These are phyloP conservation scores for Aaosphaeria pasadenensis DNA, from an alignment of 2,329 filamentous ascomycete species.

Conservation along the genomic window DNA sequence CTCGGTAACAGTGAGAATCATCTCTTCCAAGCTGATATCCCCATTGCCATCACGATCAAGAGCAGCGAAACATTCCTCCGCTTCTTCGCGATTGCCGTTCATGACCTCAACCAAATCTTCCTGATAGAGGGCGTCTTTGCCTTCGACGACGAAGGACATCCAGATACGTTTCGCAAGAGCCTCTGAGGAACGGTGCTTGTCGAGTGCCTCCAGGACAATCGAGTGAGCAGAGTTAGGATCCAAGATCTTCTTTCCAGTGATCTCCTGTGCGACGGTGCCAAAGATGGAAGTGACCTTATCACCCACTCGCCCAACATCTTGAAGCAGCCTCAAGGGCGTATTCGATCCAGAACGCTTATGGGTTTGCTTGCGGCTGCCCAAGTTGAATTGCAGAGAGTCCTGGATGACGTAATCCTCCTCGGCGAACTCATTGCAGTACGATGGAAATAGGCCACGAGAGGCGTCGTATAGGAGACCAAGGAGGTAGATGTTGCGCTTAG, in stretches of 20 bases:
- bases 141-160: constrained; percentile 97
- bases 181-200: constrained; percentile 79
- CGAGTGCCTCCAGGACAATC: constrained; percentile 82
- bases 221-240: constrained; percentile 89
- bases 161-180: constrained; percentile 92
- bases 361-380: constrained; percentile 55
- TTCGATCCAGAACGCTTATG: constrained; percentile 59
- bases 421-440: constrained; percentile 85
- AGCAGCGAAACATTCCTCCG: constrained; percentile 77
- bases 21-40: constrained; percentile 92
- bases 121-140: constrained; percentile 70
- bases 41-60: constrained; percentile 88
- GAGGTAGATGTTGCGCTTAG: constrained; percentile 80
- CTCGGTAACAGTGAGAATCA: constrained; percentile 82
- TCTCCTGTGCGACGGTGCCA: constrained; percentile 89
- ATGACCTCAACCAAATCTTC: constrained; percentile 90
- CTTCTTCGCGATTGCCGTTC: constrained; percentile 70
- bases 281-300: constrained; percentile 93
- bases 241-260: constrained; percentile 93
- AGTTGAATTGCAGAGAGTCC: constrained; percentile 63
- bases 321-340: constrained; percentile 76
- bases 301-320: constrained; percentile 69
- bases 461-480: constrained; percentile 86
- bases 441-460: constrained; percentile 82
- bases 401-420: constrained; percentile 93